These are phyloP conservation scores for Eucalyptus paniculata DNA, from an alignment of 345 rosid genomes.

Conservation along the genomic window DNA sequence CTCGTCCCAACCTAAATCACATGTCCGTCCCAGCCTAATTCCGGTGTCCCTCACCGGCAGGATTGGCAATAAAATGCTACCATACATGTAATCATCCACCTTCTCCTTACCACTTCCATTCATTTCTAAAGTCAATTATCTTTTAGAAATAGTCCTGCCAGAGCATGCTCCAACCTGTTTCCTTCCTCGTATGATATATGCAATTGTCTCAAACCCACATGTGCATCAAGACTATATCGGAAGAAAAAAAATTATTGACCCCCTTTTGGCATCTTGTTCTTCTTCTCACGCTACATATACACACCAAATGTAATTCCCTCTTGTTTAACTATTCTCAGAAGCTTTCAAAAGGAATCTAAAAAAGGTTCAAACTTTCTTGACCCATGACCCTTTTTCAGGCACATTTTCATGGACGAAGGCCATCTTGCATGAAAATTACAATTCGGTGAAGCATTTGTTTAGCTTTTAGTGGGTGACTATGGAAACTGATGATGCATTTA, in stretches of 20 bases:
- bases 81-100: background rate
- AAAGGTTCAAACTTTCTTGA: background rate
- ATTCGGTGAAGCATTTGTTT: too few relatives aligned
- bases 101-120: background rate
- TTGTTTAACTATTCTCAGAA: background rate
- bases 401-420: too few relatives aligned
- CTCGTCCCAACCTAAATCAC: background rate
- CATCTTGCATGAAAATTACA: too few relatives aligned
- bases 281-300: background rate
- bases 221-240: background rate
- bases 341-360: background rate
- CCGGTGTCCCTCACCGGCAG: background rate
- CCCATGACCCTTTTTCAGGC: too few relatives aligned
- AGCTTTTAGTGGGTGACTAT: too few relatives aligned
- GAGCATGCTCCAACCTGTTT: background rate
- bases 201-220: background rate
- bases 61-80: background rate
- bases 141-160: background rate
- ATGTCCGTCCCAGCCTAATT: background rate
- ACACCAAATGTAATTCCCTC: background rate
- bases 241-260: background rate
- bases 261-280: background rate
- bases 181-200: background rate
- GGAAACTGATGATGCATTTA: too few relatives aligned
- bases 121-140: background rate